phyloP scores from a whole-genome alignment of 2,329 filamentous ascomycete genomes.

The Neopestalotiopsis clavispora region DNA sequence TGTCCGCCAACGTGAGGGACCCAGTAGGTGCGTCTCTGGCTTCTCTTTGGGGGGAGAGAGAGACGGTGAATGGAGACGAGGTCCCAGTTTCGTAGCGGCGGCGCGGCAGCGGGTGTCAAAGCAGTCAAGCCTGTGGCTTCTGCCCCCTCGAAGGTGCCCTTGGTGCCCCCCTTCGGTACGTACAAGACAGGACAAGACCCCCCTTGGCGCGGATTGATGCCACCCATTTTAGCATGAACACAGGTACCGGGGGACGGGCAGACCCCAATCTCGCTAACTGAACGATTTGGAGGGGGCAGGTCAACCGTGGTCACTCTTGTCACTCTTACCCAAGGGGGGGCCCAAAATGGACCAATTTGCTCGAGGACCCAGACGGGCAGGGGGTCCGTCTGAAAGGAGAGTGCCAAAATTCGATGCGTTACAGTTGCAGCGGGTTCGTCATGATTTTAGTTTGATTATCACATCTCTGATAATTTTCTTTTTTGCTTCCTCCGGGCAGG shows the following conservation, averaged over 20 bases:
- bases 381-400: constrained; percentile 13
- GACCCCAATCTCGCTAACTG: constrained; percentile 45
- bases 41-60: neutral
- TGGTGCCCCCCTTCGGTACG: neutral
- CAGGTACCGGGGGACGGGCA: constrained; percentile 30
- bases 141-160: neutral
- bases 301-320: neutral
- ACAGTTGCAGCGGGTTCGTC: constrained; percentile 13
- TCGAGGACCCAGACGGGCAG: constrained; percentile 11
- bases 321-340: neutral
- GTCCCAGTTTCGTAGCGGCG: neutral
- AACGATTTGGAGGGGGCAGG: constrained; percentile 29
- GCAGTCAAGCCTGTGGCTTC: neutral
- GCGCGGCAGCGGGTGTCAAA: neutral
- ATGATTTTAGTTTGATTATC: constrained; percentile 19
- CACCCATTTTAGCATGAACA: constrained; percentile 32
- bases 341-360: constrained; percentile 14
- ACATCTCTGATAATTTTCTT: constrained; percentile 16
- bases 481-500: neutral
- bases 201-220: constrained; percentile 21
- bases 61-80: neutral
- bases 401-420: constrained; percentile 13
- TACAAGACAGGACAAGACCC: neutral
- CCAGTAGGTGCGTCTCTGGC: neutral
- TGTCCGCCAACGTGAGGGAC: constrained; percentile 18